Evolutionary conservation across 2,329 filamentous ascomycete species (phyloP).

Genomic region (Phialocephala sp.): DNA sequence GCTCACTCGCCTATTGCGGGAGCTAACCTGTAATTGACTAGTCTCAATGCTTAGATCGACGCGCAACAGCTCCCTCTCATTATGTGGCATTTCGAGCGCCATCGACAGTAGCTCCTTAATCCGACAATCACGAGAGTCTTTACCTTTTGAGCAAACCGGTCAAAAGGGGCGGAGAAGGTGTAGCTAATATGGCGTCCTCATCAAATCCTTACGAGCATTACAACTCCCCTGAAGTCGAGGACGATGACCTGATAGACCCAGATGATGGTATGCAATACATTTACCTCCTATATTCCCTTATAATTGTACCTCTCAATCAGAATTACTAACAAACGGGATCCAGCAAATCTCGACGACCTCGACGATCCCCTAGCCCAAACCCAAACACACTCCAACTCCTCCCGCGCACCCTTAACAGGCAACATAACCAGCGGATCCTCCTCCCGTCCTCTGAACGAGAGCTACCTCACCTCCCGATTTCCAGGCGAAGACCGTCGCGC

Average conservation of each 20-base stretch:
- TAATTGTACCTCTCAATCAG: constrained; percentile 12
- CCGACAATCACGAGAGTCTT: not conserved
- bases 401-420: constrained; percentile 81
- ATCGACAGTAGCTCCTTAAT: constrained; percentile 1
- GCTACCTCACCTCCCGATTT: constrained; percentile 87
- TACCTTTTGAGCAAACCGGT: not conserved
- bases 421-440: constrained; percentile 70
- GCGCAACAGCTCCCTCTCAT: constrained; percentile 1
- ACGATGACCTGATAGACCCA: constrained; percentile 78
- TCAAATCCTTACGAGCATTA: constrained; percentile 62
- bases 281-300: constrained; percentile 12
- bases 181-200: constrained; percentile 42
- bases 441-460: constrained; percentile 69
- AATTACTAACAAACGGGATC: constrained; percentile 25
- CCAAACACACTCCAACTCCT: constrained; percentile 64
- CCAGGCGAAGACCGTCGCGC: constrained; percentile 91
- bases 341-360: constrained; percentile 68
- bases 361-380: constrained; percentile 91
- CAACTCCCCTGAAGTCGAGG: constrained; percentile 63
- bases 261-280: constrained; percentile 67
- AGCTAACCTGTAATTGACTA: not conserved
- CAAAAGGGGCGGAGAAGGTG: not conserved
- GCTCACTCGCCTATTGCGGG: not conserved
- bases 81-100: constrained; percentile 7
- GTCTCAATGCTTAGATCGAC: not conserved